Conservation (phyloP, 176 grass and related monocot genomes). For the Phoenix roebelenii region DNA sequence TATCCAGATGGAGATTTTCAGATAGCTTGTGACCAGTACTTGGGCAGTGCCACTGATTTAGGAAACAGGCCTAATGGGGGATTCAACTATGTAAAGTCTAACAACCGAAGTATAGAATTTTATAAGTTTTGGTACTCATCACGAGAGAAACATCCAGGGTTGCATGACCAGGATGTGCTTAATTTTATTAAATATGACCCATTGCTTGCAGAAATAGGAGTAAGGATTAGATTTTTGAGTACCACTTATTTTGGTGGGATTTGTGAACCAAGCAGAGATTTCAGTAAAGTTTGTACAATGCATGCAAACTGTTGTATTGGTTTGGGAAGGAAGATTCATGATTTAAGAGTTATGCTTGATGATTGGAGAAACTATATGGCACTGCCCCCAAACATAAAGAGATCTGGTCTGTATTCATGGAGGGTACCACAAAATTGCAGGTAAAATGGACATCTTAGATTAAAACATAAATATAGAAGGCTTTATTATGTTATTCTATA, state of each 20-base stretch:
- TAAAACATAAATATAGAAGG: no score
- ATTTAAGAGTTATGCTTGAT: constrained; percentile 41
- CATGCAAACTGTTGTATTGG: constrained; percentile 87
- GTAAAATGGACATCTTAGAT: no score
- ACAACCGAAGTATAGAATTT: constrained; percentile 41
- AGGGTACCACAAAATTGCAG: constrained; percentile 34
- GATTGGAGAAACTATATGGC: constrained; percentile 65
- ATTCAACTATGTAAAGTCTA: constrained; percentile 47
- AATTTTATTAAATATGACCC: constrained; percentile 13
- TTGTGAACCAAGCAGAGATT: constrained; percentile 55
- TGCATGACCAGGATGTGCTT: constrained; percentile 66
- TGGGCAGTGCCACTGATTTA: constrained; percentile 42
- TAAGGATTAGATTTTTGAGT: constrained; percentile 60
- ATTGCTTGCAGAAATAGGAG: constrained; percentile 17
- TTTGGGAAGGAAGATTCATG: constrained; percentile 43
- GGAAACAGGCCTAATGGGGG: constrained; percentile 59
- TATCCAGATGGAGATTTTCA: constrained; percentile 58
- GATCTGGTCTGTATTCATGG: constrained; percentile 24
- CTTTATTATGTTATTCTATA: no score
- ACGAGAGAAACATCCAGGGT: constrained; percentile 27
- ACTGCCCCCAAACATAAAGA: constrained; percentile 12
- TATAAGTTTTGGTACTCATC: constrained; percentile 54
- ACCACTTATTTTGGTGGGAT: constrained; percentile 66
- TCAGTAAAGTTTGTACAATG: constrained; percentile 56
- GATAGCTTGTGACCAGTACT: constrained; percentile 53